A percentile compares a stretch with the other conserved stretches of the same genome.
Conservation (phyloP, 2,329 filamentous ascomycete species). For the Neocucurbitaria cava region DNA sequence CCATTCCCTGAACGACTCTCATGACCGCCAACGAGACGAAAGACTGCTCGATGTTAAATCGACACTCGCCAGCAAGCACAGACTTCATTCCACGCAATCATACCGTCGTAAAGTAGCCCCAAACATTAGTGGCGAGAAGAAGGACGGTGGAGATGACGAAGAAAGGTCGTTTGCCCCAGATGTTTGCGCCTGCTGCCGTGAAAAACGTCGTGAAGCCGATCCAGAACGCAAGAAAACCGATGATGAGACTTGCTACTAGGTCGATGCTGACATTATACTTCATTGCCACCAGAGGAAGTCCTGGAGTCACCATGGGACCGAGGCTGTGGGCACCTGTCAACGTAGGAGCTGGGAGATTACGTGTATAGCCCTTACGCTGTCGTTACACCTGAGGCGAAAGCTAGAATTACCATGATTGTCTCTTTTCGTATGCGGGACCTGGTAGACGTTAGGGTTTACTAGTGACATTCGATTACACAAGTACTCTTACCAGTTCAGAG, state of each 20-base stretch:
- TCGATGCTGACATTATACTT: conserved; percentile 50
- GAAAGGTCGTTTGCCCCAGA: conserved; percentile 49
- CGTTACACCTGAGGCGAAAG: conserved; percentile 44
- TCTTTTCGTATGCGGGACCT: conserved; percentile 36
- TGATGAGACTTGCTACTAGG: conserved; percentile 47
- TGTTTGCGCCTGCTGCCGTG: conserved; percentile 49
- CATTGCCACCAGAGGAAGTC: conserved; percentile 42
- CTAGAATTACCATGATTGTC: conserved; percentile 42
- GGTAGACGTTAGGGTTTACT: conserved; percentile 20
- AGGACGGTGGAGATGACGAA: conserved; percentile 47
- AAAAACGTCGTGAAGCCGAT: conserved; percentile 53
- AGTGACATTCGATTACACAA: neutral
- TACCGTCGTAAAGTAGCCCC: conserved; percentile 49
- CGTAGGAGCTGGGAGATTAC: neutral
- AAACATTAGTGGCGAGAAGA: conserved; percentile 48
- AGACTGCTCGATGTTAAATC: conserved; percentile 24
- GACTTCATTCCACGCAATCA: neutral
- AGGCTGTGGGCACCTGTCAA: conserved; percentile 34
- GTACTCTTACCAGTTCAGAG: conserved; percentile 59
- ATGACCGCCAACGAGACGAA: conserved; percentile 55
- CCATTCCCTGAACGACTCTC: conserved; percentile 84
- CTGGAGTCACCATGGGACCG: conserved; percentile 52
- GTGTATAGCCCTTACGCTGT: conserved; percentile 26
- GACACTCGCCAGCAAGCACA: neutral
- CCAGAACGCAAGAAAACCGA: conserved; percentile 48